Evolutionary conservation across 2,329 filamentous ascomycete species (phyloP).

Genomic region (Diaporthe longicolla): DNA sequence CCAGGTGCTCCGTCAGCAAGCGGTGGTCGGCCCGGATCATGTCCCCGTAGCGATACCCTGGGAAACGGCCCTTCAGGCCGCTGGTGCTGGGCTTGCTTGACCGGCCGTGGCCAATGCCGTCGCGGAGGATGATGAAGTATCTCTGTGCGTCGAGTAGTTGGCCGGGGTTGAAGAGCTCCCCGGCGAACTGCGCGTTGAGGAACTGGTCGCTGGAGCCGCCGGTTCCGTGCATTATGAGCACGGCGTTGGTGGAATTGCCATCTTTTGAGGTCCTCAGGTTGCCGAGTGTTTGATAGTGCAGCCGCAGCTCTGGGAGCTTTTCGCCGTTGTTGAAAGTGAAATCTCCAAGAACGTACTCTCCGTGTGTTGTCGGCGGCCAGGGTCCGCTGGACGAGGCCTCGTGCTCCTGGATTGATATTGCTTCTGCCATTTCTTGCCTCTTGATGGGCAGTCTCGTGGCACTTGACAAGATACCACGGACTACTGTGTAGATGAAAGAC

Average conservation of each 20-base stretch:
- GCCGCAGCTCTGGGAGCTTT: conserved; percentile 26
- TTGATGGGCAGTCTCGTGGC: background rate
- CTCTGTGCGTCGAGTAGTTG: conserved; percentile 46
- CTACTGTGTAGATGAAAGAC: conserved; percentile 7
- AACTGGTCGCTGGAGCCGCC: conserved; percentile 46
- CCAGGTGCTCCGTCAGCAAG: conserved; percentile 46
- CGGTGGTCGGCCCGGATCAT: conserved; percentile 47
- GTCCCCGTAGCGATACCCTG: conserved; percentile 46
- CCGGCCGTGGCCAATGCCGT: conserved; percentile 48
- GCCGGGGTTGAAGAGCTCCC: conserved; percentile 46
- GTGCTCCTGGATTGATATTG: background rate
- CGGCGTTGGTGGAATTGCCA: conserved; percentile 45
- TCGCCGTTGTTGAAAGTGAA: conserved; percentile 40
- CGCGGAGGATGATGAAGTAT: conserved; percentile 48
- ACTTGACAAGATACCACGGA: background rate
- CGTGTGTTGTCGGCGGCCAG: conserved; percentile 16
- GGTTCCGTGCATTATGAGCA: conserved; percentile 48
- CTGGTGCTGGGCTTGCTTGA: conserved; percentile 48
- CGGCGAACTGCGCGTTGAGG: conserved; percentile 44
- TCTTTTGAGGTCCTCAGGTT: conserved; percentile 8
- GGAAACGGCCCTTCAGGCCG: conserved; percentile 44
- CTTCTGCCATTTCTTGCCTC: conserved; percentile 27
- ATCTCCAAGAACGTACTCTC: conserved; percentile 14
- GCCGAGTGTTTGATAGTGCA: conserved; percentile 42
- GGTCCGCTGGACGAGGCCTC: background rate